A percentile compares a stretch with the other conserved stretches of the same genome.
Evolutionary conservation across 2,329 filamentous ascomycete species (phyloP).

Genomic region (Gnomoniopsis sp.): DNA sequence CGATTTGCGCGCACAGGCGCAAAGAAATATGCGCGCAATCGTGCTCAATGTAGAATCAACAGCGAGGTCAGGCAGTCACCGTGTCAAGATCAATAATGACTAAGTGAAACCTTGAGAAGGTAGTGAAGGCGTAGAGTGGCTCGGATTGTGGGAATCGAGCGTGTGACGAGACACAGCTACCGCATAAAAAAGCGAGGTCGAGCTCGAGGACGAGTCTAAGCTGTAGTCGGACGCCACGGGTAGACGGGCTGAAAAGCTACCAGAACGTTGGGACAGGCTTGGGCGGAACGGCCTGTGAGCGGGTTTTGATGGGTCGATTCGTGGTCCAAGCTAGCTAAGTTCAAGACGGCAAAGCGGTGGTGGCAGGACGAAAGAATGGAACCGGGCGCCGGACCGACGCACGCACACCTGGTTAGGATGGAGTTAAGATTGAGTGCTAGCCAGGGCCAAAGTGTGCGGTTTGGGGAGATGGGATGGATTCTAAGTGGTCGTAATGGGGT

Average conservation of each 20-base stretch:
- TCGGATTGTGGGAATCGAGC: not conserved
- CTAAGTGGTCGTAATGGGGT: not conserved
- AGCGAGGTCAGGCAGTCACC: not conserved
- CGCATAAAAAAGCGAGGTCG: not conserved
- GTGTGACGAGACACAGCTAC: not conserved
- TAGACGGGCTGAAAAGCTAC: not conserved
- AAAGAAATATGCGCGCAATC: not conserved
- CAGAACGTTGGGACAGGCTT: not conserved
- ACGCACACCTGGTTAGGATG: not conserved
- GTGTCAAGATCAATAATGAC: not conserved
- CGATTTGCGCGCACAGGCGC: not conserved
- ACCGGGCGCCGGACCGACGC: not conserved
- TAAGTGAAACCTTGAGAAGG: not conserved
- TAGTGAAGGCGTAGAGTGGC: not conserved
- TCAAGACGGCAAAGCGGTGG: not conserved
- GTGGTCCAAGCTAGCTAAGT: not conserved
- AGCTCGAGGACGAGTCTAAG: not conserved
- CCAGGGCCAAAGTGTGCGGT: too few species aligned
- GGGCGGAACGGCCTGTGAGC: not conserved
- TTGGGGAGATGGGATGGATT: not conserved
- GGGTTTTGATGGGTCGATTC: not conserved
- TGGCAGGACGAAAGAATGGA: not conserved
- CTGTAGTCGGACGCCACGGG: constrained; percentile 1
- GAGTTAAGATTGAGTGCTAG: too few species aligned
- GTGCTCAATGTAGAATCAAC: not conserved